Evolutionary conservation across 2,329 filamentous ascomycete species (phyloP).

Genomic region (Blastomyces gilchristii): DNA sequence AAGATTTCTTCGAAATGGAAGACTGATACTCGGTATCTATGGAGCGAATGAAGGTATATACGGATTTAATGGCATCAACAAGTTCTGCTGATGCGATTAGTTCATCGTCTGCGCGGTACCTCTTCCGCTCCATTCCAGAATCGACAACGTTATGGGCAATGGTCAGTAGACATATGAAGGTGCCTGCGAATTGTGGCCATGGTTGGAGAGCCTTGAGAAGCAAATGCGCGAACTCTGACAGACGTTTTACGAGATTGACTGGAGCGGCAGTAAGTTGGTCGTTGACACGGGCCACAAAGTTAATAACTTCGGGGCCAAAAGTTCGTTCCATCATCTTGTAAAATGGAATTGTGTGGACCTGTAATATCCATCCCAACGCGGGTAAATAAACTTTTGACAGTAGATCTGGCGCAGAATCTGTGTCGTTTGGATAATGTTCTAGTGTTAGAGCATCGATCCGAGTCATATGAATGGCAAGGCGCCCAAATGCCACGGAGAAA

Average conservation of each 20-base stretch:
- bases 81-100: slow-evolving; percentile 16
- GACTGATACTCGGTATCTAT: slow-evolving; percentile 31
- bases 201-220: slow-evolving; percentile 23
- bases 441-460: slow-evolving; percentile 31
- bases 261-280: slow-evolving; percentile 22
- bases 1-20: slow-evolving; percentile 33
- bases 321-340: slow-evolving; percentile 26
- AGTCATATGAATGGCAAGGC: slow-evolving; percentile 33
- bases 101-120: slow-evolving; percentile 18
- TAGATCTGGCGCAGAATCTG: slow-evolving; percentile 23
- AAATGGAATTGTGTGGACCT: slow-evolving; percentile 28
- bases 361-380: slow-evolving; percentile 28
- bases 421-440: slow-evolving; percentile 21
- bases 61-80: slow-evolving; percentile 16
- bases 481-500: slow-evolving; percentile 33
- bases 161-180: slow-evolving; percentile 19
- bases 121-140: slow-evolving; percentile 22
- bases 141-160: slow-evolving; percentile 25
- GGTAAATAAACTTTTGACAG: slow-evolving; percentile 28
- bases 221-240: slow-evolving; percentile 25
- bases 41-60: slow-evolving; percentile 24
- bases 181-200: slow-evolving; percentile 21
- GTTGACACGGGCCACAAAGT: slow-evolving; percentile 24
- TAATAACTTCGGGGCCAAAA: slow-evolving; percentile 22
- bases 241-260: slow-evolving; percentile 19